Evolutionary conservation across 1,139 yeast genomes (phyloP), one percentile per base, ranked within the genome.

Genomic region (Kazachstania sp.): DNA sequence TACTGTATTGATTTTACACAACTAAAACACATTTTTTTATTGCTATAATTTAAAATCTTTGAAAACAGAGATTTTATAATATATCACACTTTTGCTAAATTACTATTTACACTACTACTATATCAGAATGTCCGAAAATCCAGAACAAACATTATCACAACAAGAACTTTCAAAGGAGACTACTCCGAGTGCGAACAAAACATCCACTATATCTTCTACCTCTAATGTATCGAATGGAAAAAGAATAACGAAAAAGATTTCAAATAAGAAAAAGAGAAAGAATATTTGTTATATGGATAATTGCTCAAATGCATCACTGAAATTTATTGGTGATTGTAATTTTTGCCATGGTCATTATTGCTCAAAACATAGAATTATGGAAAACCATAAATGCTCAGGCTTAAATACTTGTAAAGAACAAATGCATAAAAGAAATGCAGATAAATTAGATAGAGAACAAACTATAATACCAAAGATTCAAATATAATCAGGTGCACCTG

Each of bases 321-420:
- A 95, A 54, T 84, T 87, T 70, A 94, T 86, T 37, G 96, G 96
- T 37, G 88, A 83, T 65, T 88, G 97, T 66, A 77, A 81, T 49
- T 86, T 82, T 61, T 88, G 96, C 65, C 79, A 80, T 46, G 95
- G 95, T 41, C 84, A 83, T 61, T 87, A 80, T 65, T 87, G 97
- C 67, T 85, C 94, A 37, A 83, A 83, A 61, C 97, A 87, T 68
- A 74, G 97, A 51, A 73, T 88, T 50, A 73, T 87, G 67, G 97
- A 87, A 66, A 87, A 83, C 65, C 97, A 87, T 67, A 67, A 77
- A 51, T 87, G 97, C 64, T 71, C 75, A 51, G 95, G 94, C 8
- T 75, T 87, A 52, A 86, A 83, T 61, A 74, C 71, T 56, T 86
- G 95, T 71, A 86, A 86, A 70, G 90, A 86, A 59, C 79, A 77